A percentile compares a stretch with the other conserved stretches of the same genome.
These are phyloP conservation scores for Dactylellina cionopaga DNA, from an alignment of 2,329 filamentous ascomycete genomes.

Conservation along the genomic window DNA sequence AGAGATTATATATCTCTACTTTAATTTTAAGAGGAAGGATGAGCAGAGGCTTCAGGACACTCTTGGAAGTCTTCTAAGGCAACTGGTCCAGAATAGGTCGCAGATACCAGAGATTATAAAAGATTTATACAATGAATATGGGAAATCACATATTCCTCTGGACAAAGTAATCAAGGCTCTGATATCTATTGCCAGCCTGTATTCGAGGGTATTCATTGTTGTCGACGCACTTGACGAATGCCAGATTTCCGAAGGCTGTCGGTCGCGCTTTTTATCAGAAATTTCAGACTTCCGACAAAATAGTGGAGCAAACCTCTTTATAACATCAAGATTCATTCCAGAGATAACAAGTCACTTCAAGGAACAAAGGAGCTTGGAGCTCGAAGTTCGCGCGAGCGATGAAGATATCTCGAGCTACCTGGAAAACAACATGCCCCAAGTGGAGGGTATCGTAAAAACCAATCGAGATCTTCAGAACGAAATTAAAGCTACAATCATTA, in stretches of 20 bases:
- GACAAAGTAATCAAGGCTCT: background rate
- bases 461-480: background rate
- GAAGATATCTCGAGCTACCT: constrained; percentile 1
- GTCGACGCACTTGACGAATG: constrained; percentile 12
- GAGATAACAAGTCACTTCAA: too few relatives aligned
- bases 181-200: background rate
- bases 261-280: constrained; percentile 51
- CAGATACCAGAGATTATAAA: constrained; percentile 57
- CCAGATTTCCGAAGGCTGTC: background rate
- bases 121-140: constrained; percentile 57
- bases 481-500: background rate
- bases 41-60: constrained; percentile 61
- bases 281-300: constrained; percentile 55
- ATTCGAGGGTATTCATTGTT: background rate
- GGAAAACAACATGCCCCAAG: background rate
- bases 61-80: constrained; percentile 60
- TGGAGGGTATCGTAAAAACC: too few relatives aligned
- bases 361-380: too few relatives aligned
- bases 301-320: constrained; percentile 56
- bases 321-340: constrained; percentile 58
- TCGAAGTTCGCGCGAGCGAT: background rate
- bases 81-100: constrained; percentile 58
- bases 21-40: constrained; percentile 61
- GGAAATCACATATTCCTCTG: background rate
- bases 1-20: constrained; percentile 65